These are phyloP conservation scores for Trypanosoma brucei DNA, from an alignment of 208 protist species.

Conservation along the genomic window DNA sequence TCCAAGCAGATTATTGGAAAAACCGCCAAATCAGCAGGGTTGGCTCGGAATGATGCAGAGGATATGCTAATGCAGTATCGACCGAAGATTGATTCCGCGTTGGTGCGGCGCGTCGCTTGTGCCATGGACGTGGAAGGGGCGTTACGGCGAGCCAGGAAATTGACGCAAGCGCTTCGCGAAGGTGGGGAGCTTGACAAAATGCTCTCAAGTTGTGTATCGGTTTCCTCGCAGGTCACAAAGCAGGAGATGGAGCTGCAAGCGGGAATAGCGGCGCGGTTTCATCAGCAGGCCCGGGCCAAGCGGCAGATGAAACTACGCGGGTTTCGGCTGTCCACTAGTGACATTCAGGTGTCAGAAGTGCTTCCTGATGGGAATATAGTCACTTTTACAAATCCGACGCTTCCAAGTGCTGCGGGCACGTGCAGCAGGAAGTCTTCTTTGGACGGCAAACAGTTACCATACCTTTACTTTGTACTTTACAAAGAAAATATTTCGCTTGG, in stretches of 20 bases:
- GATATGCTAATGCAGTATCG: slow-evolving; percentile 23
- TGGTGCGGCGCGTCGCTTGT: slow-evolving; percentile 27
- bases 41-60: background rate
- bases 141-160: slow-evolving; percentile 20
- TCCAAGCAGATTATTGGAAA: no score
- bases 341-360: slow-evolving; percentile 70
- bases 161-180: slow-evolving; percentile 30
- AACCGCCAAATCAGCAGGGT: background rate
- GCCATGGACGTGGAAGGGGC: slow-evolving; percentile 27
- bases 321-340: slow-evolving; percentile 31
- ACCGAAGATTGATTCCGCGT: slow-evolving; percentile 33
- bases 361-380: slow-evolving; percentile 60
- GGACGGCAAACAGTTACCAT: background rate
- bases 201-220: background rate
- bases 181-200: slow-evolving; percentile 16
- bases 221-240: slow-evolving; percentile 2
- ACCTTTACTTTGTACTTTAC: slow-evolving; percentile 69
- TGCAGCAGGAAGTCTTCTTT: slow-evolving; percentile 8
- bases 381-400: slow-evolving; percentile 49
- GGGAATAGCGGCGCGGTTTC: slow-evolving; percentile 29
- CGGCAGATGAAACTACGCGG: slow-evolving; percentile 7
- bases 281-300: slow-evolving; percentile 8
- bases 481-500: slow-evolving; percentile 36
- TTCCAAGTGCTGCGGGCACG: slow-evolving; percentile 19
- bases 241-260: slow-evolving; percentile 24